These are phyloP conservation scores for Xylaria venustula DNA, from an alignment of 495 filamentous ascomycete genomes.

Conservation along the genomic window DNA sequence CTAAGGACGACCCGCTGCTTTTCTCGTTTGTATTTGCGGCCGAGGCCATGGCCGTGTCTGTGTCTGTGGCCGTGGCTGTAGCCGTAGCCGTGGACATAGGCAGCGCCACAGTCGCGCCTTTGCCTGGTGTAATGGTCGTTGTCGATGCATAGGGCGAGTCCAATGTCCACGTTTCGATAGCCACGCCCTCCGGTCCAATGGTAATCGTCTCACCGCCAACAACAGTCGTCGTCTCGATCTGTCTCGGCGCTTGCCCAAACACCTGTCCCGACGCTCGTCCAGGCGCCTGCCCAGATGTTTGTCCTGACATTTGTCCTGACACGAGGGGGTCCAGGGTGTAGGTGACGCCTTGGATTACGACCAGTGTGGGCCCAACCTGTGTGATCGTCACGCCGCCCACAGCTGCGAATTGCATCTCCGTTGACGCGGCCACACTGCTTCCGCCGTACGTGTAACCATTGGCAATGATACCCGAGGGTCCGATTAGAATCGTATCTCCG, in stretches of 20 bases:
- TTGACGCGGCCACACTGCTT: conserved; percentile 21
- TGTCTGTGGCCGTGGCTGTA: no score
- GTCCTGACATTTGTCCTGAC: conserved; percentile 17
- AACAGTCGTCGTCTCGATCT: conserved; percentile 33
- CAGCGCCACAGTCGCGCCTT: conserved; percentile 15
- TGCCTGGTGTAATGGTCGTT: conserved; percentile 33
- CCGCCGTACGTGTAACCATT: conserved; percentile 45
- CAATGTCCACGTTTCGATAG: conserved; percentile 43
- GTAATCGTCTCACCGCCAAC: conserved; percentile 43
- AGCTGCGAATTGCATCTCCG: conserved; percentile 39
- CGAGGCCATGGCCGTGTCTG: no score
- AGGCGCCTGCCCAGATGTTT: no score
- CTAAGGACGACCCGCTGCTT: neutral
- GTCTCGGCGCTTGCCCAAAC: conserved; percentile 34
- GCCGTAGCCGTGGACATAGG: conserved; percentile 17
- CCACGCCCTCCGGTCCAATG: conserved; percentile 42
- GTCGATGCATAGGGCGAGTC: conserved; percentile 42
- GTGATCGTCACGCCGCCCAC: conserved; percentile 50
- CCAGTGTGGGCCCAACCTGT: conserved; percentile 46
- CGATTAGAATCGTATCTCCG: conserved; percentile 46
- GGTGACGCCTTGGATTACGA: conserved; percentile 46
- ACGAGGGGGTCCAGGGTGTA: conserved; percentile 49
- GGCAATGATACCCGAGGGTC: conserved; percentile 43
- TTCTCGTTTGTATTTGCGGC: neutral
- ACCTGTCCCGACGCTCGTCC: no score